Percentiles rank a stretch among this genome's conserved stretches.
Evolutionary conservation across 2,329 filamentous ascomycete species (phyloP).

Genomic region (Exophiala sp.): DNA sequence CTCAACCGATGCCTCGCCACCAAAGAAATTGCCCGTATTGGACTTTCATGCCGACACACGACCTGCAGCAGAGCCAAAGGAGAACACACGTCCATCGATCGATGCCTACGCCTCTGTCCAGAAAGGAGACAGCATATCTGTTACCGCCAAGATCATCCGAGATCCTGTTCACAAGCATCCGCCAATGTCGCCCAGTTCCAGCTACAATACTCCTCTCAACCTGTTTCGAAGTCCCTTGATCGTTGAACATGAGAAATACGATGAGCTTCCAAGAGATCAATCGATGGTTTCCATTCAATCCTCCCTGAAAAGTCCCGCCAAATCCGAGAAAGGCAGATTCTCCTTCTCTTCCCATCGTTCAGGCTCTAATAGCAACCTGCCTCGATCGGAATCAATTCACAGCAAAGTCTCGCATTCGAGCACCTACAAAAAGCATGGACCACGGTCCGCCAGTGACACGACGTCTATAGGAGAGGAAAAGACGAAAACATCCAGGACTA

Average conservation of each 20-base stretch:
- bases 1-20: conserved; percentile 28
- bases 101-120: conserved; percentile 15
- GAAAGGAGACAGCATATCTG: conserved; percentile 71
- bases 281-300: conserved; percentile 19
- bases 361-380: conserved; percentile 31
- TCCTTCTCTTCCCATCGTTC: conserved; percentile 42
- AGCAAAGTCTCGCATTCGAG: conserved; percentile 41
- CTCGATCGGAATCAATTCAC: conserved; percentile 37
- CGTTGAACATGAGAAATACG: conserved; percentile 62
- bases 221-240: conserved; percentile 56
- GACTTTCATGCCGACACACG: conserved; percentile 3
- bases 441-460: conserved; percentile 35
- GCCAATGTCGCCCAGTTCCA: conserved; percentile 21
- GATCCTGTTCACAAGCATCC: conserved; percentile 38
- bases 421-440: conserved; percentile 37
- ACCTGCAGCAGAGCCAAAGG: conserved; percentile 2
- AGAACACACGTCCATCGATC: conserved; percentile 4
- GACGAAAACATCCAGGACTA: conserved; percentile 54
- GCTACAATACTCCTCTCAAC: conserved; percentile 34
- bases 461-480: conserved; percentile 42
- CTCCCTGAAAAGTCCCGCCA: conserved; percentile 23
- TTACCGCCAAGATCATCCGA: conserved; percentile 78
- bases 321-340: conserved; percentile 35
- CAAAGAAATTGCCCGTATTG: conserved; percentile 14
- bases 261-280: conserved; percentile 27